Evolutionary conservation across 2,329 filamentous ascomycete species (phyloP), one percentile per base, ranked within the genome.

Genomic region (Rachicladosporium sp.): DNA sequence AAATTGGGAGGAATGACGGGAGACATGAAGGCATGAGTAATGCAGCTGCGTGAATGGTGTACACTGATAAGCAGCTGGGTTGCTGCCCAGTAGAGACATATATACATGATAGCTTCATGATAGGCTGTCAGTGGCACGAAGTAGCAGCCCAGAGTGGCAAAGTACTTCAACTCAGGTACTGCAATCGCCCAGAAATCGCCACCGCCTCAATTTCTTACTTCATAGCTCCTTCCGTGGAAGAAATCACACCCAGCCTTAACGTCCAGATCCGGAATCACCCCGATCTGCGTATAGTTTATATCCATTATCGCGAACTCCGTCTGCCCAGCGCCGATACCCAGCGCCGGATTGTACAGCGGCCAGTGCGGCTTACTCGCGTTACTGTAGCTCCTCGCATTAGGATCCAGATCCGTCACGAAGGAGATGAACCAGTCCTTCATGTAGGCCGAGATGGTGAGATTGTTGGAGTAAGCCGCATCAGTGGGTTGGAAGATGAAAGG

Each of bases 361-460:
- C 56, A 59, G 13, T 46, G 40, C 3, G 55, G 54, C 37, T 50
- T 50, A 3, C 29, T 37, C 21, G 33, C 9, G n/a, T 33, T 33
- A 11, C 21, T 33, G 23, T 41, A 41, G 10, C 34, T 11, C 12
- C 36, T 33, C 10, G 34, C 38, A 11, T 63, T 63, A 6, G 60
- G 60, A 41, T 63, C 54, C 9, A 49, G 44, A 31, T 53, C 50
- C 9, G 53, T 45, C n/a, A 54, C 49, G 44, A 63, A 63, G 12
- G 49, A 54, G 6, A 56, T 43, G 43, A 50, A 59, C 44, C 52
- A 62, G 31, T 57, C 51, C 35, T 53, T 55, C 50, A 61, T 52
- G 34, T 57, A 54, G 11, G 51, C 38, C 1, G 53, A 54, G n/a
- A 62, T 38, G 3, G 57, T 59, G 2, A 40, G 36, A 40, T 63